Evolutionary conservation across 805 yeast species (phyloP), one percentile per base, ranked within the genome.

Genomic region (Candida mattraensis): DNA sequence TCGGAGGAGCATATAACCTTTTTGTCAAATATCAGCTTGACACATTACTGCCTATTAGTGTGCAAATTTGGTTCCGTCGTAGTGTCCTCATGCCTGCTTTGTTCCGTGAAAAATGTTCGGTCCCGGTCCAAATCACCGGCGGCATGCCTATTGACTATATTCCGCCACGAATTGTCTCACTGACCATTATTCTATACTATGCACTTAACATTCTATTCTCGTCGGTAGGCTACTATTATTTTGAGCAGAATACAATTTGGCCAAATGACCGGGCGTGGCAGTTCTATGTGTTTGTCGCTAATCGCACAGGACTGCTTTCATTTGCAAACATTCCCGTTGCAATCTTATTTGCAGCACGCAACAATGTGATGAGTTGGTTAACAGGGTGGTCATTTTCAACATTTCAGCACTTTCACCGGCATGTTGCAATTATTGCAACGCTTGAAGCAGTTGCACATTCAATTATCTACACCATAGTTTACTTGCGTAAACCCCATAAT

Each of bases 301-400:
- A 24, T n/a, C 8, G 28, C 7, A 8, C n/a, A 9, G 28, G 28
- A 7, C 7, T 24, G 12, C 13, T 24, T 7, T 8, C 28, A 9
- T 24, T 24, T 24, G 28, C 28, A 11, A 24, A 24, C n/a, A 9
- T 24, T 9, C 28, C 28, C 12, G n/a, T 24, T n/a, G 28, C 28
- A 8, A 9, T 24, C 13, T 13, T 24, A 13, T 24, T 24, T 24
- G 28, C 28, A 8, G 8, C 28, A n/a, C 8, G 28, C 8, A 24
- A 24, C 13, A 24, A 24, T 13, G n/a, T 24, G 12, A 9, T 24
- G 12, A 9, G 8, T 24, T 24, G 28, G 28, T 9, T 24, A 8
- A 24, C 28, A 7, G 28, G 28, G 8, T 24, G 28, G 28, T 24
- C 13, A 13, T 24, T 24, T 24, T 8, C 8, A 13, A 24, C 28